These are phyloP conservation scores for Ceratocystiopsis minuta DNA, from an alignment of 2,329 filamentous ascomycete genomes.

Conservation along the genomic window DNA sequence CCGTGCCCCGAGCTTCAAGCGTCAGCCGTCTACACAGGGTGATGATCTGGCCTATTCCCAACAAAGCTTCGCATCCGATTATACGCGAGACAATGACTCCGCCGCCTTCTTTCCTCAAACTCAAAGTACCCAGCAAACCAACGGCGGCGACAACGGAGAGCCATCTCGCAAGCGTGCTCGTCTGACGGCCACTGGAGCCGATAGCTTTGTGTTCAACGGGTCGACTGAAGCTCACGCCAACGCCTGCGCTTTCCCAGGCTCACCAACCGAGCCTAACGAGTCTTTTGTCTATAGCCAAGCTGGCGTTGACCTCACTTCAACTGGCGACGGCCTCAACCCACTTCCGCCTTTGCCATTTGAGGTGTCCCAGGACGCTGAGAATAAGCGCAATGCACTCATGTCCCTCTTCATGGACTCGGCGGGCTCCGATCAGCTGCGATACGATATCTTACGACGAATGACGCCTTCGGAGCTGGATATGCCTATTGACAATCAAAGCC, in stretches of 20 bases:
- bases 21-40: constrained; percentile 55
- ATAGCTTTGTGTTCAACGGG: constrained; percentile 33
- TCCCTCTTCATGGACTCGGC: constrained; percentile 63
- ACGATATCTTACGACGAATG: constrained; percentile 60
- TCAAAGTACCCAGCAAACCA: constrained; percentile 19
- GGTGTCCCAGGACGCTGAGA: constrained; percentile 47
- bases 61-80: constrained; percentile 64
- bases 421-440: constrained; percentile 48
- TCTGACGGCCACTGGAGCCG: constrained; percentile 33
- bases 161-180: constrained; percentile 68
- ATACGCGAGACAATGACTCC: constrained; percentile 51
- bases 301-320: constrained; percentile 18
- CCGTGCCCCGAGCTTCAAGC: constrained; percentile 50
- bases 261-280: constrained; percentile 64
- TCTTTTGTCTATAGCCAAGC: constrained; percentile 52
- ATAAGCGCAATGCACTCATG: constrained; percentile 67
- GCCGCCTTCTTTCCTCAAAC: constrained; percentile 43
- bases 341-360: constrained; percentile 47
- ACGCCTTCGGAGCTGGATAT: constrained; percentile 72
- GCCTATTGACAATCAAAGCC: constrained; percentile 73
- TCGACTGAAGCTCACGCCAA: constrained; percentile 23
- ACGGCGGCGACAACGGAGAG: constrained; percentile 44
- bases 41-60: constrained; percentile 63
- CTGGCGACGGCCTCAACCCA: constrained; percentile 37
- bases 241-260: constrained; percentile 39